Percentiles rank a stretch among this genome's conserved stretches.
Evolutionary conservation across 495 filamentous ascomycete species (phyloP).

Genomic region (Talaromyces trachyspermus): DNA sequence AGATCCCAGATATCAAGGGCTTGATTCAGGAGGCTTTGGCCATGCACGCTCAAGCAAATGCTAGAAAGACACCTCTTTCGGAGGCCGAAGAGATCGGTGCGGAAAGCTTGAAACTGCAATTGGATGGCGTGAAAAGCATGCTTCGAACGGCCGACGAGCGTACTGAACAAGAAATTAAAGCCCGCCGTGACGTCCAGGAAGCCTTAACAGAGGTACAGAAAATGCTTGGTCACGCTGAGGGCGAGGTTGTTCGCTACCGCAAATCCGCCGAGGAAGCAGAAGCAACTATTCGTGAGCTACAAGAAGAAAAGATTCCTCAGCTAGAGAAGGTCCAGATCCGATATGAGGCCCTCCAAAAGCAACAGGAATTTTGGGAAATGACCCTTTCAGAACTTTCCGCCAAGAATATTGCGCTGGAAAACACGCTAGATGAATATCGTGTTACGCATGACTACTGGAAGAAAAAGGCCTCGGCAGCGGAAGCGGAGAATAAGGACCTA

Average conservation of each 20-base stretch:
- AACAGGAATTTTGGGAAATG: conserved; percentile 57
- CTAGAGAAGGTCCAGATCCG: conserved; percentile 48
- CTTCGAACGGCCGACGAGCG: conserved; percentile 41
- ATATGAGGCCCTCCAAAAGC: conserved; percentile 53
- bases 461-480: conserved; percentile 43
- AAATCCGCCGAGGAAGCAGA: conserved; percentile 62
- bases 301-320: conserved; percentile 45
- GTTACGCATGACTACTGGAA: conserved; percentile 46
- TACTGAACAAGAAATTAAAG: conserved; percentile 54
- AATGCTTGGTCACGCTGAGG: conserved; percentile 65
- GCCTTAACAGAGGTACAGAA: conserved; percentile 62
- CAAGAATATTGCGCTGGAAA: conserved; percentile 51
- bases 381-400: conserved; percentile 54
- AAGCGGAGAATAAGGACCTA: conserved; percentile 51
- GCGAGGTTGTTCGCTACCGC: conserved; percentile 60
- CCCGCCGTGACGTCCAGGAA: conserved; percentile 63
- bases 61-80: conserved; percentile 36
- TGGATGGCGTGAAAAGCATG: conserved; percentile 47
- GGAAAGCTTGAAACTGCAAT: conserved; percentile 46
- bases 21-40: conserved; percentile 18
- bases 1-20: conserved; percentile 7
- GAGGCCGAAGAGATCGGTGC: conserved; percentile 41
- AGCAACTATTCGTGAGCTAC: conserved; percentile 42
- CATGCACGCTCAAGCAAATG: conserved; percentile 29
- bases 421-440: conserved; percentile 55